Evolutionary conservation across 768 basidiomycete species (phyloP).

Genomic region (Trametes maxima): DNA sequence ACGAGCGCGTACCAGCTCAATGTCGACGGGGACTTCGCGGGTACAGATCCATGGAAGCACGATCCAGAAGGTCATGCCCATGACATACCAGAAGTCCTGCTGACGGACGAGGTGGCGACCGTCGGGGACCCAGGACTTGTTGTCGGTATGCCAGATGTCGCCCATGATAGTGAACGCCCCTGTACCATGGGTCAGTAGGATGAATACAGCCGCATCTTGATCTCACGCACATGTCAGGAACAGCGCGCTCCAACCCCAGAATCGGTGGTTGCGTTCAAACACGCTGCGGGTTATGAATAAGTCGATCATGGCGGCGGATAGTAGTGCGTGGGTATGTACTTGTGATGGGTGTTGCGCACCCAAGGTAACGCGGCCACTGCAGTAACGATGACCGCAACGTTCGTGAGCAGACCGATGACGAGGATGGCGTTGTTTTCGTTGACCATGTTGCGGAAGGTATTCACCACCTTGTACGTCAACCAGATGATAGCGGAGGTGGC

Average conservation of each 20-base stretch:
- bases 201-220: not conserved
- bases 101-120: constrained; percentile 59
- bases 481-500: constrained; percentile 70
- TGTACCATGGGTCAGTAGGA: constrained; percentile 22
- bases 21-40: constrained; percentile 69
- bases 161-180: constrained; percentile 72
- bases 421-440: constrained; percentile 59
- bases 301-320: not conserved
- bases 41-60: constrained; percentile 77
- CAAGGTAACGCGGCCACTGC: constrained; percentile 73
- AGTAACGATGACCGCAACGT: constrained; percentile 57
- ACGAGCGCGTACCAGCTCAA: constrained; percentile 61
- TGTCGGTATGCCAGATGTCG: constrained; percentile 60
- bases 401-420: constrained; percentile 61
- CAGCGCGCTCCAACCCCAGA: constrained; percentile 73
- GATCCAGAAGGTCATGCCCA: constrained; percentile 77
- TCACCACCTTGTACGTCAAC: constrained; percentile 64
- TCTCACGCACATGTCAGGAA: constrained; percentile 52
- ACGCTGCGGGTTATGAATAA: constrained; percentile 45
- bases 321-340: constrained; percentile 45
- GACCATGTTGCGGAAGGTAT: constrained; percentile 52
- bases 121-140: constrained; percentile 57
- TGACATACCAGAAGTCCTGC: constrained; percentile 78
- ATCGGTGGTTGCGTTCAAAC: constrained; percentile 80
- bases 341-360: constrained; percentile 81